A percentile compares a stretch with the other conserved stretches of the same genome.
Conservation (phyloP, 345 rosid species). For the Citrus cavaleriei region DNA sequence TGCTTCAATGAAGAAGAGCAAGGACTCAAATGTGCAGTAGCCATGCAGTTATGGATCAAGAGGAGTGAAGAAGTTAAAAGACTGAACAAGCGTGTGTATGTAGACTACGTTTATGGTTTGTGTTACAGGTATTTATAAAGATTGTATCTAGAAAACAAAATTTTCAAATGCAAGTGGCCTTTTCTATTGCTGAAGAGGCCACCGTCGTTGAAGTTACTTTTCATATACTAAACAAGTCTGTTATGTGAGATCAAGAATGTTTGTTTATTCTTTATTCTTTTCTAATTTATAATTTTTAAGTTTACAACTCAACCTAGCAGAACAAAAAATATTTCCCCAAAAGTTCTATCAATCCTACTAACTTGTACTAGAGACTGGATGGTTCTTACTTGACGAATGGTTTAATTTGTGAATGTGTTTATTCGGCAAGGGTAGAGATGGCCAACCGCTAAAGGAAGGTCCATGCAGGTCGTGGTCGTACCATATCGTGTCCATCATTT, state of each 20-base stretch:
- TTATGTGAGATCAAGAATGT: constrained; percentile 26
- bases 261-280: not conserved
- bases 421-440: too few relatives aligned
- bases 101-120: not conserved
- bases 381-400: too few relatives aligned
- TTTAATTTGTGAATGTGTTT: too few relatives aligned
- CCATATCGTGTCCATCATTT: too few relatives aligned
- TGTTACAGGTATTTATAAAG: not conserved
- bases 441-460: too few relatives aligned
- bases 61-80: not conserved
- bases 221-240: constrained; percentile 3
- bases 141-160: not conserved
- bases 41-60: constrained; percentile 36
- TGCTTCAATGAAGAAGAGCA: constrained; percentile 36
- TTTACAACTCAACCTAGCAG: not conserved
- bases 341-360: too few relatives aligned
- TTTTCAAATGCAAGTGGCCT: not conserved
- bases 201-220: not conserved
- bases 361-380: too few relatives aligned
- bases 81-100: not conserved
- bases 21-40: constrained; percentile 32
- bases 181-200: constrained; percentile 11
- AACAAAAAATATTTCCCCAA: too few relatives aligned
- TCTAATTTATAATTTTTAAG: not conserved
- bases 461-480: too few relatives aligned